Evolutionary conservation across 148 eudicot genomes (phyloP).

Genomic region (Limonium bicolor): DNA sequence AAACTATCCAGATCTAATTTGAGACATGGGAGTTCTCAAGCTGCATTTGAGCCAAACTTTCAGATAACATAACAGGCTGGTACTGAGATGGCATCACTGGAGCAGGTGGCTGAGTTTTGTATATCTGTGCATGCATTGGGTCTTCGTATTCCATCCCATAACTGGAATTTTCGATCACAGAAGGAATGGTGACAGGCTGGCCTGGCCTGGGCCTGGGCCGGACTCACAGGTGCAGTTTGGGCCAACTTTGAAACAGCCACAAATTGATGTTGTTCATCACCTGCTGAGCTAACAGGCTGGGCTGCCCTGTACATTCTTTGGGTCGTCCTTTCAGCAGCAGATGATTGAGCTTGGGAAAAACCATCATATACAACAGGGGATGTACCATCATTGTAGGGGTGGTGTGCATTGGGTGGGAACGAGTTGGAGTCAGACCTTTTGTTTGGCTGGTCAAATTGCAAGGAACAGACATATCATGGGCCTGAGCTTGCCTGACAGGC

Average conservation of each 20-base stretch:
- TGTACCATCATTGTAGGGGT: conserved; percentile 1
- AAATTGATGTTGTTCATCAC: background rate
- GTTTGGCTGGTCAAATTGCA: background rate
- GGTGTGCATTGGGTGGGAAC: background rate
- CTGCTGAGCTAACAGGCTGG: background rate
- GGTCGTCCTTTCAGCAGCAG: background rate
- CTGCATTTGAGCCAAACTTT: background rate
- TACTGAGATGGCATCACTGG: background rate
- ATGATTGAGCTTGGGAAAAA: background rate
- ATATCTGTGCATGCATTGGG: conserved; percentile 3
- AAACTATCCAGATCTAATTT: conserved; percentile 3
- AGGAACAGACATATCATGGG: background rate
- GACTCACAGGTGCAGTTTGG: too few species aligned
- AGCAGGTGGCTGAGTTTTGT: conserved; percentile 4
- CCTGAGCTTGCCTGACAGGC: conserved; percentile 1
- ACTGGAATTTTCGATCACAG: background rate
- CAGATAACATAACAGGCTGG: background rate
- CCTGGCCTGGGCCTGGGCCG: background rate
- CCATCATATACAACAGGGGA: conserved; percentile 1
- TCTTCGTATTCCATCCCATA: conserved; percentile 1
- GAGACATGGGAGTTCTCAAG: conserved; percentile 13
- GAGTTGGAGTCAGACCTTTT: background rate
- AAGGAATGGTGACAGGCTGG: conserved; percentile 1
- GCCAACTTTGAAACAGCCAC: background rate
- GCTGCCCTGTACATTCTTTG: background rate